These are phyloP conservation scores for Zygosaccharomyces sapae DNA, from an alignment of 1,139 yeast genomes.

Conservation along the genomic window DNA sequence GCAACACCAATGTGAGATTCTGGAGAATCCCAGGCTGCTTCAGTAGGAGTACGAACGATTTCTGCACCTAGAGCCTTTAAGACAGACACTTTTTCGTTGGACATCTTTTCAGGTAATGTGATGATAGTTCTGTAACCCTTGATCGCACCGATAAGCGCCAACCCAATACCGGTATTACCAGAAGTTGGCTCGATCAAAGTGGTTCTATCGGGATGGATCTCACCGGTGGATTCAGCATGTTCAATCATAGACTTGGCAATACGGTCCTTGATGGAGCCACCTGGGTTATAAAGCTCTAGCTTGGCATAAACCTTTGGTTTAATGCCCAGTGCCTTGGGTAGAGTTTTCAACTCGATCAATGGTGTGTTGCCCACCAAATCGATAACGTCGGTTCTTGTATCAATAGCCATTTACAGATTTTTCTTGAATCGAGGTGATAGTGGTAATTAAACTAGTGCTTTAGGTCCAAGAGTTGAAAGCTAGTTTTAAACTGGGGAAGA, in stretches of 20 bases:
- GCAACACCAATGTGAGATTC: slow-evolving; percentile 92
- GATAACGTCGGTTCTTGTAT: slow-evolving; percentile 32
- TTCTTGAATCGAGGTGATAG: too few relatives aligned
- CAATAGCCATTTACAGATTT: slow-evolving; percentile 14
- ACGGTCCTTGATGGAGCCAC: slow-evolving; percentile 93
- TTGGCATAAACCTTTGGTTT: slow-evolving; percentile 84
- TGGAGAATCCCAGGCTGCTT: slow-evolving; percentile 91
- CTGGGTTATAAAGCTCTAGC: slow-evolving; percentile 82
- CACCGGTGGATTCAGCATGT: slow-evolving; percentile 75
- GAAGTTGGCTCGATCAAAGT: slow-evolving; percentile 87
- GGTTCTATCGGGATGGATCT: slow-evolving; percentile 72
- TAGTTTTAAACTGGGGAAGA: neutral
- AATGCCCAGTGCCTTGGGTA: slow-evolving; percentile 74
- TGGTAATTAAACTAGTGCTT: too few relatives aligned
- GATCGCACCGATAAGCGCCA: slow-evolving; percentile 83
- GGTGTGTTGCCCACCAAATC: slow-evolving; percentile 73
- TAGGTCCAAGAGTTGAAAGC: too few relatives aligned
- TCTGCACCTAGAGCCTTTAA: slow-evolving; percentile 88
- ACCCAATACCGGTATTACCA: slow-evolving; percentile 86
- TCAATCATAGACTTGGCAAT: slow-evolving; percentile 85
- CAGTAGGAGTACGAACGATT: slow-evolving; percentile 87
- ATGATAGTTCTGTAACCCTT: slow-evolving; percentile 84
- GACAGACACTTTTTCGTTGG: slow-evolving; percentile 84
- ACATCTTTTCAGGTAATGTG: slow-evolving; percentile 89
- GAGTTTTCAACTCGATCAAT: slow-evolving; percentile 63